These are phyloP conservation scores for Thelephora terrestris DNA, from an alignment of 1,284 basidiomycete genomes.

Conservation along the genomic window DNA sequence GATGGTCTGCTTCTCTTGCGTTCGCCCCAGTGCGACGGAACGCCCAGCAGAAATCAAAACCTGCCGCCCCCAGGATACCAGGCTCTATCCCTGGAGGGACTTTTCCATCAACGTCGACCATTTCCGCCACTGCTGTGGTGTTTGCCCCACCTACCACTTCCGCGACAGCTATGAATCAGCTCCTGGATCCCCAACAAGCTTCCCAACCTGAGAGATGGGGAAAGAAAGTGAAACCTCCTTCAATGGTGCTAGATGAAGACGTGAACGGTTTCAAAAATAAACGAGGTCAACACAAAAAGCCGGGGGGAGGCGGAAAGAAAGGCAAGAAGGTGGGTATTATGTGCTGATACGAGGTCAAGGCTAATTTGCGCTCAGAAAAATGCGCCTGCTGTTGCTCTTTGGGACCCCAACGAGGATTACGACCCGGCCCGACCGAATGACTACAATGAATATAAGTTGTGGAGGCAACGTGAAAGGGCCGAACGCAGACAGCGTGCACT, in stretches of 20 bases:
- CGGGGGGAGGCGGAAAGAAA: conserved; percentile 38
- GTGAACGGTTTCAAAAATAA: conserved; percentile 69
- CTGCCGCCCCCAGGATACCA: conserved; percentile 41
- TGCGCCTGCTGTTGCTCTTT: conserved; percentile 37
- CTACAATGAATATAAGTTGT: conserved; percentile 75
- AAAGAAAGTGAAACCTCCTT: conserved; percentile 80
- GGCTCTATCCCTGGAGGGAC: conserved; percentile 45
- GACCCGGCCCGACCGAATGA: conserved; percentile 78
- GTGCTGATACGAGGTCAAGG: not conserved
- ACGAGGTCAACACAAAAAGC: conserved; percentile 38
- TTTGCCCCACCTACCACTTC: conserved; percentile 59
- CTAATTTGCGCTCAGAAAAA: conserved; percentile 40
- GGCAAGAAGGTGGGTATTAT: conserved; percentile 49
- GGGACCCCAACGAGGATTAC: conserved; percentile 73
- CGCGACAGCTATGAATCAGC: conserved; percentile 26
- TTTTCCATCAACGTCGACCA: conserved; percentile 21
- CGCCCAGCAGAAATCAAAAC: conserved; percentile 42
- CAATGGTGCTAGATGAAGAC: conserved; percentile 79
- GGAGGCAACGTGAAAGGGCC: conserved; percentile 63
- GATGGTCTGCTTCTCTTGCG: conserved; percentile 80
- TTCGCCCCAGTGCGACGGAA: conserved; percentile 68
- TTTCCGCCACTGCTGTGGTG: conserved; percentile 64
- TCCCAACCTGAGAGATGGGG: conserved; percentile 50
- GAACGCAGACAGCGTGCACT: conserved; percentile 50
- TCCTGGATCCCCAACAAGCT: conserved; percentile 17